These are phyloP conservation scores for Kwoniella sp. DNA, from an alignment of 768 basidiomycete species.

Conservation along the genomic window DNA sequence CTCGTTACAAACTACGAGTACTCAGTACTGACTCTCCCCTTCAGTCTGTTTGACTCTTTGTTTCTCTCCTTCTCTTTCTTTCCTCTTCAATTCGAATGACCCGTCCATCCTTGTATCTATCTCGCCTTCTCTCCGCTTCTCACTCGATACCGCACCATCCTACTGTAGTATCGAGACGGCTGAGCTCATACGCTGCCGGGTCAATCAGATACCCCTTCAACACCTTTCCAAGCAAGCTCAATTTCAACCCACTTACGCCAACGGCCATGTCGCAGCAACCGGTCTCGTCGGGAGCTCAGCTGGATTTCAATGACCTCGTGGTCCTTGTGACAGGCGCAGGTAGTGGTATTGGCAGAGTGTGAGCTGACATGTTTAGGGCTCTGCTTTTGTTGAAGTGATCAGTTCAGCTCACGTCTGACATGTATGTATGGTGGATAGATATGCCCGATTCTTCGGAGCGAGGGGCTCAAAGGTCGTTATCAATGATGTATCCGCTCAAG, in stretches of 20 bases:
- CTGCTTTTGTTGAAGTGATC: no score
- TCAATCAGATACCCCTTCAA: not conserved
- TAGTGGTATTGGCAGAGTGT: slow-evolving; percentile 91
- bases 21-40: not conserved
- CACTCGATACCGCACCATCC: not conserved
- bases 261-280: slow-evolving; percentile 14
- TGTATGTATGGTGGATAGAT: slow-evolving; percentile 59
- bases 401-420: no score
- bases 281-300: not conserved
- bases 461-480: slow-evolving; percentile 92
- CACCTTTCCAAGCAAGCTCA: not conserved
- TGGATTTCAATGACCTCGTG: slow-evolving; percentile 59
- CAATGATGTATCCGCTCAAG: slow-evolving; percentile 85
- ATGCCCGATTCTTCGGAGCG: slow-evolving; percentile 87
- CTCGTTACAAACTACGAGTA: no score
- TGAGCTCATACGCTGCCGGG: not conserved
- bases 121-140: not conserved
- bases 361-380: slow-evolving; percentile 58
- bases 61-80: not conserved
- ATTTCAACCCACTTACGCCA: not conserved
- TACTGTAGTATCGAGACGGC: not conserved
- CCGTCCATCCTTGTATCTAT: not conserved
- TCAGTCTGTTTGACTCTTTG: not conserved
- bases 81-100: not conserved
- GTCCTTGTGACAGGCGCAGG: slow-evolving; percentile 95